These are phyloP conservation scores for Corymbia maculata DNA, from an alignment of 345 rosid genomes.

Conservation along the genomic window DNA sequence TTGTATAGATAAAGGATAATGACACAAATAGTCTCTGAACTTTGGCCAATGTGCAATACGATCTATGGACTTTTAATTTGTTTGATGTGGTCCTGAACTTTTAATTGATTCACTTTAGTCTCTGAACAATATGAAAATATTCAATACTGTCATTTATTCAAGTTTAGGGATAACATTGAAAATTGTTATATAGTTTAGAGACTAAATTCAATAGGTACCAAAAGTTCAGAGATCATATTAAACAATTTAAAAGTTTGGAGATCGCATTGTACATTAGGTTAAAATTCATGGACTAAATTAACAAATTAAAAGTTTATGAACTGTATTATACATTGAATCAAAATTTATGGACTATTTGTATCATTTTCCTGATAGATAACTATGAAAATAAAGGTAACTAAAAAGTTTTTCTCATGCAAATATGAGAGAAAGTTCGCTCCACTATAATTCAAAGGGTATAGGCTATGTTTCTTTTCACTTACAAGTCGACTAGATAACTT, in stretches of 20 bases:
- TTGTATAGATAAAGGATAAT: conserved; percentile 11
- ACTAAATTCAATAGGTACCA: no score
- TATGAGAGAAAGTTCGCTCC: conserved; percentile 19
- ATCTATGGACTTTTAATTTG: not conserved
- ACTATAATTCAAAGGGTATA: conserved; percentile 20
- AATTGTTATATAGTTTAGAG: no score
- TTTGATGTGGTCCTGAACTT: not conserved
- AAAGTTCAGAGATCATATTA: no score
- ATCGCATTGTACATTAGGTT: no score
- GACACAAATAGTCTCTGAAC: not conserved
- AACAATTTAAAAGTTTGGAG: no score
- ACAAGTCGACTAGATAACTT: not conserved
- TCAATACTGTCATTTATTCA: not conserved
- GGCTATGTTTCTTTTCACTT: not conserved
- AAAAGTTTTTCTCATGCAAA: conserved; percentile 26
- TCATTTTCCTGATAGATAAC: conserved; percentile 33
- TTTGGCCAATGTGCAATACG: not conserved
- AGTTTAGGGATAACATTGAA: not conserved
- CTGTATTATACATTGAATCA: no score
- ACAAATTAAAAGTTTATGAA: not conserved
- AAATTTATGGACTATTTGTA: no score
- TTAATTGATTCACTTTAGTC: not conserved
- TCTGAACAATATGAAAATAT: no score
- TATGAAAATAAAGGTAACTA: conserved; percentile 19
- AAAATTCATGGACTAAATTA: not conserved